Evolutionary conservation across 129 eudicot species (phyloP), one percentile per base, ranked within the genome.

Genomic region (Tagetes erecta): DNA sequence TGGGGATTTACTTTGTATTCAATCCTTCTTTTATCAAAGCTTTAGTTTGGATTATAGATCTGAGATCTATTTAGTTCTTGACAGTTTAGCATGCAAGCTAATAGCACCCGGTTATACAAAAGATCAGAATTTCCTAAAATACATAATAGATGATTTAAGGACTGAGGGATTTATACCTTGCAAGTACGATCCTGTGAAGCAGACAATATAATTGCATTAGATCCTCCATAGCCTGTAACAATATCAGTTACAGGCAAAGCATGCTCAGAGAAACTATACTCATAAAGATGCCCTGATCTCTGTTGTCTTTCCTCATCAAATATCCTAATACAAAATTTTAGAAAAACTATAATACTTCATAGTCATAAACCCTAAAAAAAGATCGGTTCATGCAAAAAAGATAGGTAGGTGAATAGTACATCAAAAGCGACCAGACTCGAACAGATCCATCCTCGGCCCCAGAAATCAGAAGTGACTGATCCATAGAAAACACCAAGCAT

Each of bases 371-470:
- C 42, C 9, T 37, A 35, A 36, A 36, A 36, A 50, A 34, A 20
- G 27, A 67, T n/a, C 8, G 63, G 35, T 33, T 64, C 2, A 64
- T 2, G 35, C 47, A 40, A n/a, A 74, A 47, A 7, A 13, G 0
- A 34, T 33, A 27, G 44, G 68, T 37, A 65, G 38, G 66, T 2
- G 67, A 41, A 44, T 58, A 53, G 41, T 92, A 92, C 98, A 84
- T 85, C 49, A 87, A 74, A 78, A 92, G 96, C 33, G 98, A 92
- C 96, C 95, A 92, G 56, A 92, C 96, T 65, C 93, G 84, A 84
- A 92, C 86, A 76, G 87, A 80, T 67, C 98, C 98, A 83, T 92
- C 98, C 64, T 87, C 96, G n/a, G 98, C 76, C 44, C 98, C 98
- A 13, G 98, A 92, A 71, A 92, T 86, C 81, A 92, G 44, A 75